Evolutionary conservation across 2,329 filamentous ascomycete species (phyloP).

Genomic region (Talaromyces marneffei): DNA sequence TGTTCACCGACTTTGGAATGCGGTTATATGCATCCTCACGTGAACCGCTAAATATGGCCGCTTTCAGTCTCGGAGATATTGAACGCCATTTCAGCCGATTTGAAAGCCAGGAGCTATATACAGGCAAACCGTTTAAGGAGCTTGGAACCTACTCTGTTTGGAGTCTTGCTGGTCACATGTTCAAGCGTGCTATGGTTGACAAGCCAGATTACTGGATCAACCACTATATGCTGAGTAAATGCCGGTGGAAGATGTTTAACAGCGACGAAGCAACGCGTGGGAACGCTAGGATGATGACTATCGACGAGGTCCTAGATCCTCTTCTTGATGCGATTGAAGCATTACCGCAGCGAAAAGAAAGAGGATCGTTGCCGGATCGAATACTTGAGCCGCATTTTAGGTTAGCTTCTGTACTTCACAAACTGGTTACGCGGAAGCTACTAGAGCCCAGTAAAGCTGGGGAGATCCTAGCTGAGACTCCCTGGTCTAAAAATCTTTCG

Average conservation of each 20-base stretch:
- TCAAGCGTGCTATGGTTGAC: conserved; percentile 53
- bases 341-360: conserved; percentile 56
- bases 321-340: conserved; percentile 56
- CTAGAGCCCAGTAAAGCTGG: conserved; percentile 41
- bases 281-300: conserved; percentile 29
- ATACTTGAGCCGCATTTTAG: conserved; percentile 92
- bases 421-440: conserved; percentile 54
- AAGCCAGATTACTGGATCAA: conserved; percentile 61
- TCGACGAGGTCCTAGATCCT: conserved; percentile 50
- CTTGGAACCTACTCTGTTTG: conserved; percentile 57
- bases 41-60: conserved; percentile 62
- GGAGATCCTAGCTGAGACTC: conserved; percentile 48
- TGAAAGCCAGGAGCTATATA: conserved; percentile 51
- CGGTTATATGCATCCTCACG: conserved; percentile 64
- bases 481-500: conserved; percentile 50
- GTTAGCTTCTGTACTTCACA: conserved; percentile 73
- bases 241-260: conserved; percentile 64
- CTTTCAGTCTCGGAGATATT: conserved; percentile 58
- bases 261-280: conserved; percentile 39
- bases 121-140: conserved; percentile 51
- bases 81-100: conserved; percentile 56
- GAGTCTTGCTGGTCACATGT: conserved; percentile 59
- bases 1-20: conserved; percentile 64
- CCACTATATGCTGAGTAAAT: conserved; percentile 66
- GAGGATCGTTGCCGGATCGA: conserved; percentile 54